phyloP scores from a whole-genome alignment of 2,329 filamentous ascomycete species.

The Arthrobotrys entomopaga region DNA sequence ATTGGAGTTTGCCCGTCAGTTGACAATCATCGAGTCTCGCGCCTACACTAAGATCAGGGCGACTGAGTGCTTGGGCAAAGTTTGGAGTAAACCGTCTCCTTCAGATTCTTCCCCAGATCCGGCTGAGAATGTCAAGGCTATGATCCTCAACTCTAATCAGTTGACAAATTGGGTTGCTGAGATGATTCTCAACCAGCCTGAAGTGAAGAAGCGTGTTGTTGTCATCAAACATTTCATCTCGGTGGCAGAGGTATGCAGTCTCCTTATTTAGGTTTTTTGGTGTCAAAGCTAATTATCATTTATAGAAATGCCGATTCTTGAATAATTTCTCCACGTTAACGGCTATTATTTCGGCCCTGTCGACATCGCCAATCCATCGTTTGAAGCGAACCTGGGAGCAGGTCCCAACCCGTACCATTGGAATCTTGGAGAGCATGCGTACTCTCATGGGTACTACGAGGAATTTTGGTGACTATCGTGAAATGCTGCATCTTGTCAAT shows the following conservation, averaged over 20 bases:
- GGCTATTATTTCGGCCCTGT: conserved; percentile 94
- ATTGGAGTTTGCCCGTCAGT: conserved; percentile 93
- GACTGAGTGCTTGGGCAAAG: conserved; percentile 96
- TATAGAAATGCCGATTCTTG: conserved; percentile 85
- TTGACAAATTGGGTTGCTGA: conserved; percentile 99
- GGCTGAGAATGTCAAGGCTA: conserved; percentile 90
- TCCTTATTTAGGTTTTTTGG: conserved; percentile 24
- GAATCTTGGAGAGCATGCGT: conserved; percentile 87
- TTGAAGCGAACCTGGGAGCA: conserved; percentile 94
- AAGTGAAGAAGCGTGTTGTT: conserved; percentile 93
- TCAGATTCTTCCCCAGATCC: conserved; percentile 70
- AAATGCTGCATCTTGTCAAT: conserved; percentile 89
- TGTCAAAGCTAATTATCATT: conserved; percentile 57
- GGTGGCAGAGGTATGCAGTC: conserved; percentile 83
- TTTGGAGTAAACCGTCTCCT: conserved; percentile 93
- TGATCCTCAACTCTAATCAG: conserved; percentile 98
- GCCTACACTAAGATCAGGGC: conserved; percentile 96
- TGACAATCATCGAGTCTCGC: conserved; percentile 95
- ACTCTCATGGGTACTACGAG: conserved; percentile 96
- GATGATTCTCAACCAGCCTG: conserved; percentile 94
- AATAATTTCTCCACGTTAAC: conserved; percentile 99
- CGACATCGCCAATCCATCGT: conserved; percentile 92
- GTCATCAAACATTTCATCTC: conserved; percentile 99
- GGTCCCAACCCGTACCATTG: conserved; percentile 84
- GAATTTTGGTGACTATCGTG: conserved; percentile 97